A percentile compares a stretch with the other conserved stretches of the same genome.
phyloP scores from a whole-genome alignment of 2,329 filamentous ascomycete genomes.

The Fonsecaea nubica region DNA sequence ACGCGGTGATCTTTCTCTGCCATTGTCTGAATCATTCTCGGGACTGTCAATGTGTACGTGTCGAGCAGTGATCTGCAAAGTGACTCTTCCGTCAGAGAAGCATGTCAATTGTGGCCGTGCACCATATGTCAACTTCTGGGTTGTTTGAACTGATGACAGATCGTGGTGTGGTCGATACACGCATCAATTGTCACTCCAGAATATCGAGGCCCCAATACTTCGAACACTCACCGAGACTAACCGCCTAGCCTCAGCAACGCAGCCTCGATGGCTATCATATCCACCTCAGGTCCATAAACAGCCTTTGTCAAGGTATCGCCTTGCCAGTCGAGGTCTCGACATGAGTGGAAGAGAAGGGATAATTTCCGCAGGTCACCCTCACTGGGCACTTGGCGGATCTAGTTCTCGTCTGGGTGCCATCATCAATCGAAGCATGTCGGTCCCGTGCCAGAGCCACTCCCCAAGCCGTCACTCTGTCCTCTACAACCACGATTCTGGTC shows the following conservation, averaged over 20 bases:
- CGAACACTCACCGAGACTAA: not conserved
- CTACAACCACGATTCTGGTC: not conserved
- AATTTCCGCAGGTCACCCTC: constrained; percentile 9
- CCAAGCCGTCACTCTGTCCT: not conserved
- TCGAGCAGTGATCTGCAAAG: too few relatives aligned
- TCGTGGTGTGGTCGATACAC: not conserved
- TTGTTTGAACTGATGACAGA: not conserved
- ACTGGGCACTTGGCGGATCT: not conserved
- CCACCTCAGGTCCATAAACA: not conserved
- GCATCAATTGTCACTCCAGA: not conserved
- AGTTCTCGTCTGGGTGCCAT: not conserved
- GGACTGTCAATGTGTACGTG: too few relatives aligned
- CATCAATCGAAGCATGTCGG: not conserved
- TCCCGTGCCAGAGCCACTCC: not conserved
- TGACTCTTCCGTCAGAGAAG: too few relatives aligned
- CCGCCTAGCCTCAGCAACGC: not conserved
- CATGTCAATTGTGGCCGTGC: not conserved
- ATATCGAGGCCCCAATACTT: not conserved
- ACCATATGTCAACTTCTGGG: not conserved
- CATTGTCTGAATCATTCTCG: too few relatives aligned
- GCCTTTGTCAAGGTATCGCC: not conserved
- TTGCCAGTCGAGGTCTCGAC: not conserved
- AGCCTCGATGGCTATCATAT: constrained; percentile 7
- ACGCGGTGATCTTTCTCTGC: too few relatives aligned
- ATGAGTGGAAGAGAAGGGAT: not conserved